Conservation (phyloP, 768 basidiomycete genomes). For the Serpula lacrymans region DNA sequence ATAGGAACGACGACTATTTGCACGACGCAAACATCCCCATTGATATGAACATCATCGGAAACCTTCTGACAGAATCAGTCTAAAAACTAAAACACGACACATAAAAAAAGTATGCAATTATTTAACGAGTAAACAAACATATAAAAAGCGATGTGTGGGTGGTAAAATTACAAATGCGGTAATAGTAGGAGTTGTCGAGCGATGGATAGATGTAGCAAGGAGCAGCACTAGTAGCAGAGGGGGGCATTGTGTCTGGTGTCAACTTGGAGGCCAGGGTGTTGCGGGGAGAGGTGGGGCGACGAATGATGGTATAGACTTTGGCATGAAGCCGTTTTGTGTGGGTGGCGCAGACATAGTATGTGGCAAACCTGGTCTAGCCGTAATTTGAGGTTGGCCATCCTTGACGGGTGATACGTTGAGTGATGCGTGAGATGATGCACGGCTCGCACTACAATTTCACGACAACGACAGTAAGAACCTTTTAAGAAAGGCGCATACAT, state of each 20-base stretch:
- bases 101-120: conserved; percentile 18
- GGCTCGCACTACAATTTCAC: conserved; percentile 3
- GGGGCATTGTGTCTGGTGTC: conserved; percentile 6
- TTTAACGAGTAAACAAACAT: conserved; percentile 14
- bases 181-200: background rate
- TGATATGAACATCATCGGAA: conserved; percentile 37
- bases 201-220: no score
- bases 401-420: conserved; percentile 24
- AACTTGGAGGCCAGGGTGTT: conserved; percentile 20
- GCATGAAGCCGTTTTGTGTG: conserved; percentile 14
- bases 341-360: no score
- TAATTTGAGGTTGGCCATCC: conserved; percentile 15
- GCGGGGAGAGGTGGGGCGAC: no score
- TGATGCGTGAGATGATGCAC: conserved; percentile 13
- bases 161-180: conserved; percentile 4
- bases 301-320: conserved; percentile 18
- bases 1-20: conserved; percentile 55
- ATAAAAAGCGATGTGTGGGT: conserved; percentile 19
- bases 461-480: conserved; percentile 7
- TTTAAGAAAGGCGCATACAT: conserved; percentile 6
- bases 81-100: conserved; percentile 6
- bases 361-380: no score
- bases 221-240: no score
- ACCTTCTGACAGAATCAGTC: conserved; percentile 35
- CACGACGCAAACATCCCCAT: conserved; percentile 36